Evolutionary conservation across 805 yeast species (phyloP), one percentile per base, ranked within the genome.

Genomic region (Teunomyces aglyptinius): DNA sequence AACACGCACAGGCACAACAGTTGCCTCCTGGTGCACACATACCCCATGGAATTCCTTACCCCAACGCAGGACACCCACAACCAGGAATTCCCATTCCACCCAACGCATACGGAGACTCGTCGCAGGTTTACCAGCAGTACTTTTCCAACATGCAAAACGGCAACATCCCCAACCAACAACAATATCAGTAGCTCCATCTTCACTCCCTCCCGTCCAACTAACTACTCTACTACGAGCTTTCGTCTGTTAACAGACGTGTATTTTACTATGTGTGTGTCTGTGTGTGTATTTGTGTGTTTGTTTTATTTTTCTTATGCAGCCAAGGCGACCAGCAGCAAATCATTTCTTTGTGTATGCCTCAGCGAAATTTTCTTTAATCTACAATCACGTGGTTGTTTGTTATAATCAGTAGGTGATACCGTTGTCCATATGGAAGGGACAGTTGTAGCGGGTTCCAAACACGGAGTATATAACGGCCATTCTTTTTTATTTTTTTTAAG

Each of bases 71-170:
- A 57, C 73, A 64, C 58, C 74, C 71, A 16, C 69, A 63, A 22
- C 55, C 60, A 4, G 69, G 68, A 48, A 57, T 67, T 56, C 73
- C 73, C 49, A 65, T 75, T 57, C 77, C 79, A 46, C 65, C 74
- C 20, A 72, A 67, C 55, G 73, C 75, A 41, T 79, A 76, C 53
- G 65, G 77, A 51, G 79, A 76, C 54, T 77, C 78, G 41, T 81
- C 78, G 52, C 57, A 52, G 46, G 85, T 80, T 44, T 82, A 82
- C 56, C 83, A 81, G 63, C 85, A 81, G 54, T 83, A 82, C 64
- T 80, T 83, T 59, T 75, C 78, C 53, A 78, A 73, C 54, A 73
- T 78, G 63, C 79, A 76, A 61, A 74, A 77, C 48, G 73, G 74
- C 41, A 71, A 67, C 60, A 60, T 71, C 47, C 76, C 70, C 41